Base-by-base conservation (phyloP, 2,329 filamentous ascomycete genomes). In the Colletotrichum sp. region DNA sequence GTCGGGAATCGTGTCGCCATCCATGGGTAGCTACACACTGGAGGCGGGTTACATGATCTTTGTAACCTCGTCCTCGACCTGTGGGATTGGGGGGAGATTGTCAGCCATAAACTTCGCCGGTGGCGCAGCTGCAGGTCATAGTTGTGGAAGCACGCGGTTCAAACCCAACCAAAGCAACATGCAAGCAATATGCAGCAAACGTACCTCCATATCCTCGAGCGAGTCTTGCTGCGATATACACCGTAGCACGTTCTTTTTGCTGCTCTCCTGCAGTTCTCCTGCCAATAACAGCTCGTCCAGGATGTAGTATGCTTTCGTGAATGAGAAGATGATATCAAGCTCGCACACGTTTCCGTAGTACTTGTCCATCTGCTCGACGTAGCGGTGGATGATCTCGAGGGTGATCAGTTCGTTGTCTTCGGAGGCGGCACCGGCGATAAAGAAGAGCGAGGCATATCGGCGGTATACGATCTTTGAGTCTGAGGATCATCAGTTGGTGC, bases 291-390 rank as follows among this genome's bases (percentile, higher is more conserved):
- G 91, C 88, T 99, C 97, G 84, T 99, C 97, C 63, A 99, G 92
- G 80, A 99, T 99, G 87, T 99, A 99, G 87, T 99, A 99, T 76
- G 97, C 97, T 87, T 99, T 99, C 81, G 98, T 98, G 86, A 99
- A 99, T 85, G 98, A 99, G 92, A 99, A 99, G 86, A 99, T 99
- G 87, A 99, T 98, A 86, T 99, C 96, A 79, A 99, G 92, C 88
- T 99, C 97, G 93, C 97, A 99, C 76, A 99, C 97, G 86, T 99
- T 99, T 86, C 97, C 97, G 86, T 99, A 99, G 89, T 99, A 99
- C 86, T 99, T 99, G 90, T 99, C 97, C 97, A 99, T 99, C 88
- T 99, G 97, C 87, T 99, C 97, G 83, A 99, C 97, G 85, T 99
- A 99, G 87, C 97, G 95, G 86, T 99, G 97, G 82, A 99, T 98